Evolutionary conservation across 441 rosid species (phyloP).

Genomic region (Capsella rubella): DNA sequence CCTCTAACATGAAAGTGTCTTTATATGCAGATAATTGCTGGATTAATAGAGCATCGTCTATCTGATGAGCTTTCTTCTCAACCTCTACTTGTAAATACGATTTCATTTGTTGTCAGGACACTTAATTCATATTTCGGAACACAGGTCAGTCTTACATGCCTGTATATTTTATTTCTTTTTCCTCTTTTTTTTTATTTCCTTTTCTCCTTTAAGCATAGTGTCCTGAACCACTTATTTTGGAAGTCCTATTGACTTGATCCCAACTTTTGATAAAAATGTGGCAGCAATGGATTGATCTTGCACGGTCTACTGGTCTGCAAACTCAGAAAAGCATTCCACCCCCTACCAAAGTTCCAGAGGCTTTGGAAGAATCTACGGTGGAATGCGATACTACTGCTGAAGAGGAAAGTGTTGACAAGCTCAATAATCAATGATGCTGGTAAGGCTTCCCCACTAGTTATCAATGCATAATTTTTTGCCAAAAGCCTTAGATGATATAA

Average conservation of each 20-base stretch:
- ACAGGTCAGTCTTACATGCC: conserved; percentile 64
- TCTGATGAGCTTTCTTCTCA: conserved; percentile 84
- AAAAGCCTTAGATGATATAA: conserved; percentile 30
- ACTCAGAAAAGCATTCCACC: conserved; percentile 56
- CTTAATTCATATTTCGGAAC: conserved; percentile 95
- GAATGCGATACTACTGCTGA: conserved; percentile 58
- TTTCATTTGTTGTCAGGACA: conserved; percentile 81
- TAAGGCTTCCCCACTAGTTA: conserved; percentile 34
- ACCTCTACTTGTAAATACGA: conserved; percentile 70
- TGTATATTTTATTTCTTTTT: conserved; percentile 24
- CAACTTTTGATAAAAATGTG: conserved; percentile 29
- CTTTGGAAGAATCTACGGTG: conserved; percentile 50
- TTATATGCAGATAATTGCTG: conserved; percentile 85
- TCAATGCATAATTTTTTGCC: background rate
- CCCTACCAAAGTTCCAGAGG: conserved; percentile 52
- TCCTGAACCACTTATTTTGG: background rate
- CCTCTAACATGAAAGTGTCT: conserved; percentile 24
- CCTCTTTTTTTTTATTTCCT: conserved; percentile 6
- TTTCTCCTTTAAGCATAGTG: background rate
- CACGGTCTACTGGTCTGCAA: conserved; percentile 83
- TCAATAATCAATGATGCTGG: conserved; percentile 60
- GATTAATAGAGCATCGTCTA: conserved; percentile 88
- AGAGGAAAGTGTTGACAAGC: conserved; percentile 69
- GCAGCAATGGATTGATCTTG: conserved; percentile 99
- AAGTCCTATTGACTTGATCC: conserved; percentile 14